Conservation (phyloP, 1,284 basidiomycete species). For the Leccinum insolens region DNA sequence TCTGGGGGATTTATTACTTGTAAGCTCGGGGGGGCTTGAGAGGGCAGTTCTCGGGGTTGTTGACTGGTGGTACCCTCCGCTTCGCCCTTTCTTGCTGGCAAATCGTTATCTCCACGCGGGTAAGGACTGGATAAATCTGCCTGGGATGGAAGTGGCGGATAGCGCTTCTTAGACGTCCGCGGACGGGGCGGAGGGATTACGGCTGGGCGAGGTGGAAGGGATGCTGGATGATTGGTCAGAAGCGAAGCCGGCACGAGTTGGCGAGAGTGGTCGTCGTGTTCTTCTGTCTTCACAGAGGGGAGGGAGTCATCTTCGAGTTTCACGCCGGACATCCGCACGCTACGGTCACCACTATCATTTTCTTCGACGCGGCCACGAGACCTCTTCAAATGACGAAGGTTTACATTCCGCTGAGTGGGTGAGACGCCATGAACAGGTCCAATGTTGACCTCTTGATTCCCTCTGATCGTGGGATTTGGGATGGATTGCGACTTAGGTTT, state of each 20-base stretch:
- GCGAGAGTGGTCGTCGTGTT: slow-evolving; percentile 7
- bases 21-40: slow-evolving; percentile 6
- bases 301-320: slow-evolving; percentile 25
- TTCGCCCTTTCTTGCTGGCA: slow-evolving; percentile 1
- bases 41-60: slow-evolving; percentile 1
- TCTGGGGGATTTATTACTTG: slow-evolving; percentile 14
- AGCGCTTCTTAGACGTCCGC: slow-evolving; percentile 18
- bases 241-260: not conserved
- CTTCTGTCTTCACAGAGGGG: slow-evolving; percentile 20
- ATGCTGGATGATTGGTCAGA: not conserved
- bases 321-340: slow-evolving; percentile 21
- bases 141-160: not conserved
- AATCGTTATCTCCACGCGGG: slow-evolving; percentile 3
- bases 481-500: slow-evolving; percentile 29
- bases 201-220: slow-evolving; percentile 18
- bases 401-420: slow-evolving; percentile 32
- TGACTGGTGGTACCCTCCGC: not conserved
- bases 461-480: slow-evolving; percentile 13
- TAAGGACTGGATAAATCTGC: slow-evolving; percentile 8
- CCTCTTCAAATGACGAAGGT: slow-evolving; percentile 35
- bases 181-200: slow-evolving; percentile 33
- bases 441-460: slow-evolving; percentile 25
- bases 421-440: slow-evolving; percentile 26
- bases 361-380: slow-evolving; percentile 29
- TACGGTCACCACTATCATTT: slow-evolving; percentile 33